Evolutionary conservation across 805 yeast genomes (phyloP), one percentile per base, ranked within the genome.

Genomic region (Spathaspora gorwiae): DNA sequence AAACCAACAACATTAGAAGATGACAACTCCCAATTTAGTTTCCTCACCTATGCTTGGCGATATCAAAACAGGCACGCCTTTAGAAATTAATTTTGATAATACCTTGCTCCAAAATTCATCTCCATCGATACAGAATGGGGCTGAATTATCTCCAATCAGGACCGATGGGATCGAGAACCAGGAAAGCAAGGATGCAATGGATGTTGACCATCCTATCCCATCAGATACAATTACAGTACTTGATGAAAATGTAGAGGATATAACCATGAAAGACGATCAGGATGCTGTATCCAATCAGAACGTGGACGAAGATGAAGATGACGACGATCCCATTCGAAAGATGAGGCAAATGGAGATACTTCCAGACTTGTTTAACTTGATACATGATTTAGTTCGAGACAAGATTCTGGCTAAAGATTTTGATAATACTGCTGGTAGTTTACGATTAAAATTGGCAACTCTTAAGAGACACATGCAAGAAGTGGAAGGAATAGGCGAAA

Each of bases 371-470:
- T 70, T 62, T 47, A 56, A 51, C 11, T 54, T 68, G 14, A 52
- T 71, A 5, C 69, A 65, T 43, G 64, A 63, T 36, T 54, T 71
- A 30, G 62, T 64, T 30, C 51, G 54, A 8, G 75, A 73, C n/a
- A 57, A 52, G 19, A 48, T 67, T 13, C 68, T 62, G 62, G 64
- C 71, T 7, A 66, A 68, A 45, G 75, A 71, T 47, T 69, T 71
- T 47, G 73, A 68, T 47, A 70, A 68, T 53, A 61, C 66, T 44
- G 62, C 69, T 6, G 75, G 75, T 11, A 60, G 65, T 37, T 56
- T 68, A 37, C 60, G 75, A 38, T 60, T 70, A 48, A 66, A 69
- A 50, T 47, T 70, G 37, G 52, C 54, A 42, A 61, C 54, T 26
- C 47, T 68, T 8, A 57, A 57, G 35, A 65, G 57, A 53, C 49